A percentile compares a stretch with the other conserved stretches of the same genome.
phyloP scores from a whole-genome alignment of 148 eudicot species.

The Silene conica region DNA sequence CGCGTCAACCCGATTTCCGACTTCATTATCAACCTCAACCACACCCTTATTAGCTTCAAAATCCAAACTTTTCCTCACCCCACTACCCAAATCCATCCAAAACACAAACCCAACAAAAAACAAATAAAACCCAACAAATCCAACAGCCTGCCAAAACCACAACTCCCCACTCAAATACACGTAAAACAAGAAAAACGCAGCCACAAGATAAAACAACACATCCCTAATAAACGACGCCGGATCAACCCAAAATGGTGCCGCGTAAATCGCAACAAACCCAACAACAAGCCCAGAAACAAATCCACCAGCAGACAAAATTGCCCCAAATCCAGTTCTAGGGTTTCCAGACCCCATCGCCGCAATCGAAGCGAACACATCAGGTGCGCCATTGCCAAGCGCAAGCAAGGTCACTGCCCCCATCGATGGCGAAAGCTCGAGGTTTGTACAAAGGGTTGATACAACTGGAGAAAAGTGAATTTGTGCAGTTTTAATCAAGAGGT shows the following conservation, averaged over 20 bases:
- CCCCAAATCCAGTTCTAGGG: slow-evolving; percentile 68
- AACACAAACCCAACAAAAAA: slow-evolving; percentile 92
- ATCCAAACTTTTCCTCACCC: slow-evolving; percentile 22
- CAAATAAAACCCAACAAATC: slow-evolving; percentile 82
- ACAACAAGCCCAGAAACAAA: slow-evolving; percentile 84
- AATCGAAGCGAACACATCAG: slow-evolving; percentile 79
- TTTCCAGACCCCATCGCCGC: slow-evolving; percentile 68
- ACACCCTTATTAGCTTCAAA: slow-evolving; percentile 27
- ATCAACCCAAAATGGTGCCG: slow-evolving; percentile 71
- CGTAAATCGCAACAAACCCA: slow-evolving; percentile 78
- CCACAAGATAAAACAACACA: slow-evolving; percentile 71
- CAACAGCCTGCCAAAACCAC: slow-evolving; percentile 86
- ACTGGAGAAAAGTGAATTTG: slow-evolving; percentile 57
- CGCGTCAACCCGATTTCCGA: slow-evolving; percentile 26
- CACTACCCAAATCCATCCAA: slow-evolving; percentile 87
- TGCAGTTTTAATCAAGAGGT: slow-evolving; percentile 69
- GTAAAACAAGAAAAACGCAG: slow-evolving; percentile 65
- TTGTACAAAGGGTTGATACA: slow-evolving; percentile 56
- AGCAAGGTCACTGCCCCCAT: slow-evolving; percentile 88
- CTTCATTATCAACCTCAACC: slow-evolving; percentile 29
- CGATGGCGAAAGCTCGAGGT: slow-evolving; percentile 56
- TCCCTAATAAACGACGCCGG: slow-evolving; percentile 76
- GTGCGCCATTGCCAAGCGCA: slow-evolving; percentile 92
- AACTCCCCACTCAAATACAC: slow-evolving; percentile 92
- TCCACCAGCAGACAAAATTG: slow-evolving; percentile 80